Base-by-base conservation (phyloP, 192 early-diverging fungal species). In the Piromyces finnis region DNA sequence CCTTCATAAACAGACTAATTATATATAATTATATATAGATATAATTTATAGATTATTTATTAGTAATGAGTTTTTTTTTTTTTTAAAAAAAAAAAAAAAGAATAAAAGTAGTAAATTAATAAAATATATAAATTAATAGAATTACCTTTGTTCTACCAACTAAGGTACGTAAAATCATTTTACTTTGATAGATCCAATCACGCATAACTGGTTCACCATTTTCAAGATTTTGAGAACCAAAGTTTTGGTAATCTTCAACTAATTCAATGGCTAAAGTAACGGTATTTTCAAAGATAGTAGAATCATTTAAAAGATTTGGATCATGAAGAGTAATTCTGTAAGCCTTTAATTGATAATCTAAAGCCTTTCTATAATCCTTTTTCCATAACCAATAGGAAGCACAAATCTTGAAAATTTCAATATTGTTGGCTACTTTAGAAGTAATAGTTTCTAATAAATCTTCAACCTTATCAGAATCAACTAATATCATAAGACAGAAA, bases 141-240 rank as follows among this genome's bases (percentile, higher is more conserved):
- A 6, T 41, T 81, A 83, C 89, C 85, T 93, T 94, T 22, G 93
- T 92, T 78, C 92, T 91, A 36, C 94, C 93, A 81, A 97, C 90
- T 80, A 98, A 85, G 29, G 94, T 91, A 79, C 93, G 94, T 82
- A 98, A 83, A 37, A 94, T 85, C 86, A 90, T 92, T 82, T 90
- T 92, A 15, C 93, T 87, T 82, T 97, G 94, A 81, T 95, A 95
- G 79, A 85, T 86, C 96, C 96, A 98, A 84, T 98, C 88, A 81
- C 94, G 95, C 29, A 96, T 94, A 12, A 87, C 77, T 29, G 83
- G 81, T 29, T 81, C 26, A 82, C n/a, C 39, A 79, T 82, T 22
- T 29, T 51, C 41, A 51, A 51, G 41, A 22, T 51, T 83, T 84
- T 88, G 86, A 6, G 88, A 87, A 39, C 95, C 95, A 79, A 95